Base-by-base conservation (phyloP, 352 stramenopile genomes). In the Phytophthora capsici region DNA sequence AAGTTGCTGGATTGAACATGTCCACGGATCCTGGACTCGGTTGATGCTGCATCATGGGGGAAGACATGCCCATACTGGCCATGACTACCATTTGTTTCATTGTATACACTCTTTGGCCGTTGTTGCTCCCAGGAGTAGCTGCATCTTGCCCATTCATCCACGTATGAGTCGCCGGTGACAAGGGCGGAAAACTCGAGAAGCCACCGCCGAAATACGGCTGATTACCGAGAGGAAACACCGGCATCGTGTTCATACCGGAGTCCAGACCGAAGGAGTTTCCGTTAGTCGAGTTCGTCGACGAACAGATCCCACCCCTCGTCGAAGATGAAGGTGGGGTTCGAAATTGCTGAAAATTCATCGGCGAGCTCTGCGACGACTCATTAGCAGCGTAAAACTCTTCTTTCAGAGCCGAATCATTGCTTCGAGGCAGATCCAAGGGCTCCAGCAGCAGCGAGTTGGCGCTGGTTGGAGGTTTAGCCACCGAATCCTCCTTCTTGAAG, bases 21-120 rank as follows among this genome's bases (percentile, higher is more conserved):
- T 73, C 66, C 2, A 71, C 61, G 2, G 65, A 54, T 10, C 59
- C 69, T n/a, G 65, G 59, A 63, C 61, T 73, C 6, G 70, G 45
- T 23, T 71, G 60, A 19, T 72, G 68, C 17, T 66, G 69, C 49
- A 71, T 34, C 52, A 70, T 62, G 26, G 56, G 14, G 0, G 50
- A 56, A 8, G 43, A 30, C 57, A 71, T 56, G 6, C 47, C 59
- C 16, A 53, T 48, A 13, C 46, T 64, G 51, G 66, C 50, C 63
- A 76, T 61, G 2, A 56, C 20, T 52, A 77, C 51, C 72, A 75
- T 66, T 25, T 80, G 54, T 30, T 75, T 75, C 57, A 71, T 73
- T 14, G 54, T 44, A 37, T 75, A 55, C 3, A 67, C 54, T 34
- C 57, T 16, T 28, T 75, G 64, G 25, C 50, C 69, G n/a, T 60